Conservation (phyloP, 495 filamentous ascomycete genomes). For the Aspergillus nidulans region DNA sequence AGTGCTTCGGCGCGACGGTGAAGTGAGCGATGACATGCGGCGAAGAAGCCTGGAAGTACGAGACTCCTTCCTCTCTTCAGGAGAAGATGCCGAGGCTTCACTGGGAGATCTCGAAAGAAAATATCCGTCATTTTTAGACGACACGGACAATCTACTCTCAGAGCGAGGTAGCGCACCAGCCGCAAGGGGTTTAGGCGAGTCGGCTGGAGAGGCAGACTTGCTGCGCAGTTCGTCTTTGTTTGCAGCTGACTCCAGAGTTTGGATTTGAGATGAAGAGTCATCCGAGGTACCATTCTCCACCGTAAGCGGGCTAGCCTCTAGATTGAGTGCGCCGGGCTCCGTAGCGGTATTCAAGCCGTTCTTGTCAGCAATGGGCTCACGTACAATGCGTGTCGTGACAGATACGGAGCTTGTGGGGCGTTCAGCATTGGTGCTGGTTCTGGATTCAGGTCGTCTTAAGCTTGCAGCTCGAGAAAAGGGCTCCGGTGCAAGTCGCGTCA, state of each 20-base stretch:
- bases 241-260: slow-evolving; percentile 11
- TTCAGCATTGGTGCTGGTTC: slow-evolving; percentile 22
- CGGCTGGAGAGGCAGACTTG: slow-evolving; percentile 33
- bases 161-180: slow-evolving; percentile 27
- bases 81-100: slow-evolving; percentile 29
- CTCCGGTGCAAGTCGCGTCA: slow-evolving; percentile 17
- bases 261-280: slow-evolving; percentile 9
- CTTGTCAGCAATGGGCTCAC: slow-evolving; percentile 44
- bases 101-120: slow-evolving; percentile 38
- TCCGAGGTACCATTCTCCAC: slow-evolving; percentile 61
- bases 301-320: slow-evolving; percentile 66
- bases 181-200: slow-evolving; percentile 23
- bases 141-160: slow-evolving; percentile 34
- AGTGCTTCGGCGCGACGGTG: slow-evolving; percentile 56
- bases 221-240: slow-evolving; percentile 26
- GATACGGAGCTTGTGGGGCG: slow-evolving; percentile 60
- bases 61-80: slow-evolving; percentile 64
- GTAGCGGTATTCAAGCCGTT: slow-evolving; percentile 32
- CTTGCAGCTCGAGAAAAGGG: slow-evolving; percentile 29
- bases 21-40: slow-evolving; percentile 68
- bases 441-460: slow-evolving; percentile 27
- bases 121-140: slow-evolving; percentile 34
- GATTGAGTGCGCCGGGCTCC: slow-evolving; percentile 49
- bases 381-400: slow-evolving; percentile 73
- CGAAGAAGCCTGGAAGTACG: slow-evolving; percentile 71